Evolutionary conservation across 2,329 filamentous ascomycete genomes (phyloP).

Genomic region (Cladophialophora chaetospira): DNA sequence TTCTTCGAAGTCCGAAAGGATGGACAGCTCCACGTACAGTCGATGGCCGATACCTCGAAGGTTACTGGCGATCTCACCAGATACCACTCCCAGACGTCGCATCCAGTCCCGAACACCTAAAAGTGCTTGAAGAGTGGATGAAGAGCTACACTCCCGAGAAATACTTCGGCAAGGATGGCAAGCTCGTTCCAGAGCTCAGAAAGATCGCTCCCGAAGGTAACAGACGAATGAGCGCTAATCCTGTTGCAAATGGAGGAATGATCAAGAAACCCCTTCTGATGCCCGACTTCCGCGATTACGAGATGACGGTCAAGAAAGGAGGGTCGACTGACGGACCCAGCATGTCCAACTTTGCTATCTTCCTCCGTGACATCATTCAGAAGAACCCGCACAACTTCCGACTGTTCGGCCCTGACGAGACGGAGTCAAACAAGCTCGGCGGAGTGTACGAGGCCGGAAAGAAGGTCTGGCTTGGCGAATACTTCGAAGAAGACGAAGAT

Average conservation of each 20-base stretch:
- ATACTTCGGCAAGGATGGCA: conserved; percentile 66
- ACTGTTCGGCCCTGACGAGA: conserved; percentile 78
- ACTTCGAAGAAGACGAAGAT: conserved; percentile 73
- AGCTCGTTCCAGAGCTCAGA: conserved; percentile 63
- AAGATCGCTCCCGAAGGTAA: conserved; percentile 66
- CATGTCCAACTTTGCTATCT: conserved; percentile 70
- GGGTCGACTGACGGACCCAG: conserved; percentile 61
- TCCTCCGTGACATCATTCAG: conserved; percentile 67
- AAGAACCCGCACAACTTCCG: conserved; percentile 70
- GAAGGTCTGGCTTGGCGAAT: conserved; percentile 79
- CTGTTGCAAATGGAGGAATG: conserved; percentile 70
- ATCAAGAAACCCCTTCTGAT: conserved; percentile 68
- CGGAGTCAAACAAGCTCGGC: conserved; percentile 75
- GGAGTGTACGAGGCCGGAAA: conserved; percentile 72
- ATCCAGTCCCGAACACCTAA: conserved; percentile 65
- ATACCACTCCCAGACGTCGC: conserved; percentile 72
- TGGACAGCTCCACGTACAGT: conserved; percentile 76
- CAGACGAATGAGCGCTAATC: conserved; percentile 75
- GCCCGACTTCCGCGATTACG: conserved; percentile 70
- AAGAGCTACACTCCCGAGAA: conserved; percentile 72
- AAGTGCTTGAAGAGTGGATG: conserved; percentile 75
- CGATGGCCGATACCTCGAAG: conserved; percentile 69
- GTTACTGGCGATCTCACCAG: conserved; percentile 79
- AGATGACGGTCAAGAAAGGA: conserved; percentile 62
- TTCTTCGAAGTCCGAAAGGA: conserved; percentile 76